Base-by-base conservation (phyloP, 352 stramenopile species). In the Pythium dissotocum region DNA sequence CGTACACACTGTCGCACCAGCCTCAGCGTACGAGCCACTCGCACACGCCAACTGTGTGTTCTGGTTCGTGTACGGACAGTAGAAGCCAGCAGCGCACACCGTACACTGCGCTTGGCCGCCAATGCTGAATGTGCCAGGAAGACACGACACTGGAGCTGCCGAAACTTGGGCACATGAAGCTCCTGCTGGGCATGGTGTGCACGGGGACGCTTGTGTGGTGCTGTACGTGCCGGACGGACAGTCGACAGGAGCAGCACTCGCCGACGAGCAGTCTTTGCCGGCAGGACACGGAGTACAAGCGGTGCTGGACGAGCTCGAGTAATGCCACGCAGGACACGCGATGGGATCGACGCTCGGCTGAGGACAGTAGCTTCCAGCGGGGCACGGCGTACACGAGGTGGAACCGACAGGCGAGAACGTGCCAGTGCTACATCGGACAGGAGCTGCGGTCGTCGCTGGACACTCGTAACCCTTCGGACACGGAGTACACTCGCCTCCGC, bases 391-490 rank as follows among this genome's bases (percentile, higher is more conserved):
- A 58, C 82, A 90, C 63, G 77, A 69, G 6, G 71, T 35, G 28
- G 79, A 77, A n/a, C 55, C 61, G 24, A 42, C 21, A 2, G 68
- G 40, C 18, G 78, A 69, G 44, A 78, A 88, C 4, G 63, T 71
- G 18, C 80, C 81, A 35, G 52, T 40, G 6, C 61, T 69, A 51
- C 79, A 88, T 53, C 58, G 77, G 38, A 76, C 57, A 8, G 79
- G 76, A 3, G 60, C 52, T 3, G 75, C 72, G 9, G 77, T 79
- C 48, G 76, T 72, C 6, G 71, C 54, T 24, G 69, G 36, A 46
- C 81, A 89, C 52, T 77, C 69, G 62, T 76, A 86, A 6, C 81
- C 81, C 54, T 76, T 78, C n/a, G 79, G 79, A 40, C 81, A 89
- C 12, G 58, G 30, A 9, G 56, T 78, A 58, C 81, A 89, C 32